Base-by-base conservation (phyloP, 2,329 filamentous ascomycete species). In the Tolypocladium cylindrosporum region DNA sequence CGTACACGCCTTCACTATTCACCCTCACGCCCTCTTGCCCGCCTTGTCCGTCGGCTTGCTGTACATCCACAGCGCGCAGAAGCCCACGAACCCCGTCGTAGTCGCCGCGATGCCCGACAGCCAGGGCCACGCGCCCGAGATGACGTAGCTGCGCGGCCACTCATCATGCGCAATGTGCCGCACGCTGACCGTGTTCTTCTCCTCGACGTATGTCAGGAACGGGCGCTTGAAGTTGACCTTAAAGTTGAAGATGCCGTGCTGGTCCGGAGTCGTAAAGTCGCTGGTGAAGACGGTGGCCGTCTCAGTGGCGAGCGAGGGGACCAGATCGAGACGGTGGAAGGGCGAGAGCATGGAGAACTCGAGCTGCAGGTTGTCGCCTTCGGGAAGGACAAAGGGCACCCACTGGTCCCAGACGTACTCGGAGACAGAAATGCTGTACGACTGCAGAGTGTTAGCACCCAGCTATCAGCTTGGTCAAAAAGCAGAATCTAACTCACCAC, bases 201-300 rank as follows among this genome's bases (percentile, higher is more conserved):
- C 91, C 70, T 97, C 92, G 56, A 99, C 72, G 71, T 86, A 88
- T 67, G 86, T 94, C 65, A 96, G 76, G 79, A 97, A 96, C 1
- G 93, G 91, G 8, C 94, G 86, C 80, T 96, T 96, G 82, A 97
- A 97, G 81, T 97, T 96, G 74, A 97, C 82, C 70, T 87, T 85
- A 82, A 99, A 97, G 77, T 96, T 96, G 82, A 97, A 99, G 75
- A 99, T 97, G 70, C 94, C 94, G 77, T 99, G 94, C 75, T 99
- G 94, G 72, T 99, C 94, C 5, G 94, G 94, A 4, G 93, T 82
- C 62, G 81, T 88, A 75, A 99, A 97, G 31, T 83, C 81, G 52
- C 83, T 81, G 62, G 82, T 81, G 78, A 87, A 99, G 61, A 89
- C 81, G 55, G 89, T 87, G 62, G 86, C 85, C 66, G 90, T 86